Base-by-base conservation (phyloP, 2,329 filamentous ascomycete genomes). In the Clarireedia monteithiana region DNA sequence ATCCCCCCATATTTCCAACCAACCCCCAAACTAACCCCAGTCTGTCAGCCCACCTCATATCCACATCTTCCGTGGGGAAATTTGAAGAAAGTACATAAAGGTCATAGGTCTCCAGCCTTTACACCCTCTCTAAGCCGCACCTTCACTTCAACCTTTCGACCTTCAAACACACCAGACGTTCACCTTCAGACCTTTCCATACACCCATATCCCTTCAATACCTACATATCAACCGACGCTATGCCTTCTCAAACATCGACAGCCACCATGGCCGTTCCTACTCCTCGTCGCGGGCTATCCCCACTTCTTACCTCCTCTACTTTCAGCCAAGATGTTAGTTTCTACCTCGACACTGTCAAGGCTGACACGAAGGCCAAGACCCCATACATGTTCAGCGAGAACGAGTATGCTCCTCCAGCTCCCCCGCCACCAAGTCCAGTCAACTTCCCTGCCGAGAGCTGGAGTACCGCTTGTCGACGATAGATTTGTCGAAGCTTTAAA, bases 361-460 rank as follows among this genome's bases (percentile, higher is more conserved):
- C 59, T n/a, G 67, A 67, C 42, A 60, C 58, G n/a, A 67, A 67
- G 46, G 54, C 59, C 23, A 65, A 67, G 49, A 58, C 58, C 2
- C 58, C 61, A 45, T 65, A 66, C 47, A 59, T 51, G 17, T 65
- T 65, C 45, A 53, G 60, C 49, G 78, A 82, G 64, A 72, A 79
- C 57, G 82, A 85, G 69, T 85, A 84, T 71, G 75, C 76, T 34
- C 81, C 84, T 20, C 83, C 83, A n/a, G 81, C 82, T 14, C 80
- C 83, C 42, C 83, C 83, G 12, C 83, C 83, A 20, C 81, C 83
- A 12, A 83, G 79, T 62, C 83, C 83, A 6, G 79, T 85, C 66
- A 80, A 79, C 70, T 84, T 83, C 66, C 76, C 79, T 30, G 69
- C 72, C 24, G 80, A 84, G 56, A 75, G 79, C 67, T 83, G 81